These are phyloP conservation scores for Teratosphaeria destructans DNA, from an alignment of 2,329 filamentous ascomycete species.

Conservation along the genomic window DNA sequence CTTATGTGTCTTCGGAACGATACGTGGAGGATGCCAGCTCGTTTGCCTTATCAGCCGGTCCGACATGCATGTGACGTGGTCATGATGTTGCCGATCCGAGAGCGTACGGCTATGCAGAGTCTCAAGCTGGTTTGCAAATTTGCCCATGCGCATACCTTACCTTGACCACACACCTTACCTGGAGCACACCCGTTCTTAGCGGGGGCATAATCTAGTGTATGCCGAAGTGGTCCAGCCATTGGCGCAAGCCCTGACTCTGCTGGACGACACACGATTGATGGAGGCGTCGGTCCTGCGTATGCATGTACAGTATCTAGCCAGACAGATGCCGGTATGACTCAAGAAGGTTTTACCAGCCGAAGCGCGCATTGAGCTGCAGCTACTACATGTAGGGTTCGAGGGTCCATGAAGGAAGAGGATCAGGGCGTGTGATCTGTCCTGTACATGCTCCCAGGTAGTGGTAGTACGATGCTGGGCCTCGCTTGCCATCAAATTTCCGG, in stretches of 20 bases:
- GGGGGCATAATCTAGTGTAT: neutral
- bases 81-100: neutral
- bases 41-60: neutral
- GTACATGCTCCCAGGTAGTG: neutral
- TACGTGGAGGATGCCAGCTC: neutral
- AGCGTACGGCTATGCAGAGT: neutral
- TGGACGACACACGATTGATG: neutral
- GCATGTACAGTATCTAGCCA: neutral
- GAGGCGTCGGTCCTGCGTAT: neutral
- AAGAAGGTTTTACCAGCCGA: neutral
- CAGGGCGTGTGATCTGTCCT: neutral
- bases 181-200: no score
- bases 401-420: neutral
- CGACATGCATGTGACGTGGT: neutral
- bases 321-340: neutral
- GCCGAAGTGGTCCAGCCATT: neutral
- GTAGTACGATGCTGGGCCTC: no score
- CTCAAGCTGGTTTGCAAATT: neutral
- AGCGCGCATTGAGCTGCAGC: neutral
- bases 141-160: neutral
- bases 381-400: neutral
- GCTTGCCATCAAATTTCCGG: no score
- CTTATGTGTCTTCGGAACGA: neutral
- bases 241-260: neutral
- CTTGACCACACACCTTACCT: neutral